Evolutionary conservation across 768 basidiomycete species (phyloP).

Genomic region (Tricholoma furcatifolium): DNA sequence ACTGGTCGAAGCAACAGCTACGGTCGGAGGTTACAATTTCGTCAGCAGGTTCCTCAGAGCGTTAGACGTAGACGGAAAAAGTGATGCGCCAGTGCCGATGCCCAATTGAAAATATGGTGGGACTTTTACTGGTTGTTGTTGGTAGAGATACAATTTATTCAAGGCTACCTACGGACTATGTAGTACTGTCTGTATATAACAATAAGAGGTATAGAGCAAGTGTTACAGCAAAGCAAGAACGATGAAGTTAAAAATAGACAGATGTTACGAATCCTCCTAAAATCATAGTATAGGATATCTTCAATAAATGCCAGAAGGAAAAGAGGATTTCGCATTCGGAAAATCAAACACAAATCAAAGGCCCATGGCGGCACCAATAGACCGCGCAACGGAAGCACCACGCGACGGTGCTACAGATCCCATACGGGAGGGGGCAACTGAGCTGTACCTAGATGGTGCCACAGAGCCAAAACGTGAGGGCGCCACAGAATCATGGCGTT

Average conservation of each 20-base stretch:
- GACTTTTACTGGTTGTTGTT: no score
- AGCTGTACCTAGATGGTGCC: conserved; percentile 20
- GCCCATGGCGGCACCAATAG: conserved; percentile 44
- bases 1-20: conserved; percentile 27
- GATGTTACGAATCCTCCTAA: background rate
- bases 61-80: conserved; percentile 27
- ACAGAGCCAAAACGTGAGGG: conserved; percentile 27
- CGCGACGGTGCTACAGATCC: conserved; percentile 24
- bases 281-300: conserved; percentile 12
- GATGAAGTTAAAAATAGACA: conserved; percentile 1
- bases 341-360: conserved; percentile 21
- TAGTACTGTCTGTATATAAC: conserved; percentile 5
- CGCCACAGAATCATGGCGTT: conserved; percentile 31
- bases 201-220: conserved; percentile 1
- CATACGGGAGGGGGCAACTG: conserved; percentile 19
- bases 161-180: background rate
- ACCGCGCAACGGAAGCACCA: conserved; percentile 40
- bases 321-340: background rate
- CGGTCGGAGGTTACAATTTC: conserved; percentile 28
- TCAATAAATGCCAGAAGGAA: conserved; percentile 11
- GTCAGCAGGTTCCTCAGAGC: conserved; percentile 28
- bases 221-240: conserved; percentile 8
- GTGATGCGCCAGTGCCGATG: conserved; percentile 24
- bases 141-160: conserved; percentile 1
- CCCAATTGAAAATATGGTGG: conserved; percentile 11